Percentiles rank a stretch among this genome's conserved stretches.
Conservation (phyloP, 1,284 basidiomycete genomes). For the Bjerkandera adusta region DNA sequence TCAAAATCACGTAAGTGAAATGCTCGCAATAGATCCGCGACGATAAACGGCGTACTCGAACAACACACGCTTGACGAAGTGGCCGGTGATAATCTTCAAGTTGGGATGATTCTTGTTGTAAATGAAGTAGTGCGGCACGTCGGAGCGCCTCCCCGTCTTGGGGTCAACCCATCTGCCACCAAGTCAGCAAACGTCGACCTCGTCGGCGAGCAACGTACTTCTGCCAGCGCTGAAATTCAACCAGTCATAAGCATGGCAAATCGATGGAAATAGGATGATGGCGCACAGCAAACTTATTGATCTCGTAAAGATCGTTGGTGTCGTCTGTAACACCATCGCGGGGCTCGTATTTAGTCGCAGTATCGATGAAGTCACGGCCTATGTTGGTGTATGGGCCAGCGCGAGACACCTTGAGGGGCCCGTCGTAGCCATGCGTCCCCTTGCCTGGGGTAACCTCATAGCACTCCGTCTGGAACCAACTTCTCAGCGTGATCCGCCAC, state of each 20-base stretch:
- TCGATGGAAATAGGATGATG: too few relatives aligned
- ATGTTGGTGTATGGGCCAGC: slow-evolving; percentile 29
- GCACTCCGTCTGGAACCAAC: not conserved
- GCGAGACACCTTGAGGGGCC: slow-evolving; percentile 4
- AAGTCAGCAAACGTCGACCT: too few relatives aligned
- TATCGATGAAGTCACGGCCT: slow-evolving; percentile 38
- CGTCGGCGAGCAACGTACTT: too few relatives aligned
- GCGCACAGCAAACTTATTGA: slow-evolving; percentile 1
- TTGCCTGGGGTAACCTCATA: slow-evolving; percentile 2
- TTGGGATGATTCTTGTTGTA: slow-evolving; percentile 39
- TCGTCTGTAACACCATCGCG: not conserved
- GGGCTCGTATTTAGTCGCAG: slow-evolving; percentile 38
- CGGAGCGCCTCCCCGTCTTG: slow-evolving; percentile 49
- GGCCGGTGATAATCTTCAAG: slow-evolving; percentile 19
- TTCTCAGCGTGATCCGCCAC: not conserved
- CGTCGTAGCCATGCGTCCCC: slow-evolving; percentile 2
- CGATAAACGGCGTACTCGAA: slow-evolving; percentile 19
- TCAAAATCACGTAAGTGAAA: too few relatives aligned
- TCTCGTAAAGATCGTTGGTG: not conserved
- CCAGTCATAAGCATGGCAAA: too few relatives aligned
- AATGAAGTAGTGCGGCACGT: slow-evolving; percentile 51
- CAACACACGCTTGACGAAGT: slow-evolving; percentile 22
- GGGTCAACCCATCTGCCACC: slow-evolving; percentile 45
- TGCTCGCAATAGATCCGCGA: not conserved
- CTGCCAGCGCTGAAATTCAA: slow-evolving; percentile 18